Percentiles rank a stretch among this genome's conserved stretches.
Conservation (phyloP, 2,329 filamentous ascomycete species). For the Penicillium crustosum region DNA sequence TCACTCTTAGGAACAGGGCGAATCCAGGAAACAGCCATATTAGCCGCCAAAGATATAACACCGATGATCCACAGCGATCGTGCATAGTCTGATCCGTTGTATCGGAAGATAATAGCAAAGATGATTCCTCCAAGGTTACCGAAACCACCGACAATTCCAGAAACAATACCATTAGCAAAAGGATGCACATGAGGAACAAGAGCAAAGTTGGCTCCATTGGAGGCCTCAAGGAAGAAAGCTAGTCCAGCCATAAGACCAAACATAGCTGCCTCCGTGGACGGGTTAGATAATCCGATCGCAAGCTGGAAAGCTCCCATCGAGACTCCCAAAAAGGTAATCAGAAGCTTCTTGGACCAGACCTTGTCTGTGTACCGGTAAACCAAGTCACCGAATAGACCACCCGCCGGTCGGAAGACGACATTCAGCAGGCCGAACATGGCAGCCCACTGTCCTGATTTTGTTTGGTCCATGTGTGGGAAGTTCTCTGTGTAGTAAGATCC, state of each 20-base stretch:
- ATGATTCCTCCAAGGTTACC: slow-evolving; percentile 85
- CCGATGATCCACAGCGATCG: slow-evolving; percentile 81
- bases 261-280: slow-evolving; percentile 63
- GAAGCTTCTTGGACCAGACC: slow-evolving; percentile 65
- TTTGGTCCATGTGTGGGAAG: slow-evolving; percentile 56
- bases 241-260: slow-evolving; percentile 74
- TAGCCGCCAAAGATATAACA: slow-evolving; percentile 68
- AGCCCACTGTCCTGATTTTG: slow-evolving; percentile 56
- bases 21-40: slow-evolving; percentile 66
- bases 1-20: slow-evolving; percentile 57
- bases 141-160: slow-evolving; percentile 72
- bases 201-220: slow-evolving; percentile 83
- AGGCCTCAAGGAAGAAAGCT: slow-evolving; percentile 79
- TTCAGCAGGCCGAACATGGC: slow-evolving; percentile 57
- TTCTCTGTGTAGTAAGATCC: slow-evolving; percentile 59
- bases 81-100: slow-evolving; percentile 66
- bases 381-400: slow-evolving; percentile 55
- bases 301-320: slow-evolving; percentile 60
- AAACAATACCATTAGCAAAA: slow-evolving; percentile 75
- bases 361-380: slow-evolving; percentile 53
- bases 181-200: slow-evolving; percentile 86
- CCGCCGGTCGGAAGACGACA: slow-evolving; percentile 49
- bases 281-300: slow-evolving; percentile 63
- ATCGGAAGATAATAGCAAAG: slow-evolving; percentile 81
- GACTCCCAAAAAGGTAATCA: slow-evolving; percentile 58